Percentiles rank a stretch among this genome's conserved stretches.
These are phyloP conservation scores for Candida ponderosae DNA, from an alignment of 805 yeast genomes.

Conservation along the genomic window DNA sequence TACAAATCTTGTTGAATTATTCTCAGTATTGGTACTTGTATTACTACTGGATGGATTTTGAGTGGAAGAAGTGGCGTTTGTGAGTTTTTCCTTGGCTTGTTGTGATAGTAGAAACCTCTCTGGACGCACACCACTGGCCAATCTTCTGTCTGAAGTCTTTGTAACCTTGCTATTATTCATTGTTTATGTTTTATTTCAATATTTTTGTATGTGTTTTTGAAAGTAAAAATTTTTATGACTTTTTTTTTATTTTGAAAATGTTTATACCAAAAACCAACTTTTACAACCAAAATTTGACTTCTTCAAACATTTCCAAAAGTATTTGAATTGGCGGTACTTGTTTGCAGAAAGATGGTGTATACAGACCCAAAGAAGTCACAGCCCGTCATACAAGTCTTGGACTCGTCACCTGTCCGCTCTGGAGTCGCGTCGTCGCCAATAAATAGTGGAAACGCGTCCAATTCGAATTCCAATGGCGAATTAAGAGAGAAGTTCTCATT, in stretches of 20 bases:
- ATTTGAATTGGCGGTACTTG: conserved; percentile 9
- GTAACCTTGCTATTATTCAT: neutral
- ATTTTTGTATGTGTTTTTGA: too few relatives aligned
- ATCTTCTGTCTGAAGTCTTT: conserved; percentile 45
- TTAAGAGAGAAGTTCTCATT: conserved; percentile 37
- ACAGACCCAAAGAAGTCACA: neutral
- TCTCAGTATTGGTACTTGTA: conserved; percentile 1
- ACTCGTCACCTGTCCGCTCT: conserved; percentile 33
- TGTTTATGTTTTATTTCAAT: neutral
- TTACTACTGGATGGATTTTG: neutral
- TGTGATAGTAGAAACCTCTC: conserved; percentile 33
- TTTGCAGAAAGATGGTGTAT: conserved; percentile 7
- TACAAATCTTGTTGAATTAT: conserved; percentile 35
- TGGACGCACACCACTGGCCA: conserved; percentile 40
- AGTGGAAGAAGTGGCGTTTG: conserved; percentile 8
- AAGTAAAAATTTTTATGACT: too few relatives aligned
- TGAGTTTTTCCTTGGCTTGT: conserved; percentile 14
- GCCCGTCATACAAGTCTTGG: conserved; percentile 39
- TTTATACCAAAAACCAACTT: too few relatives aligned
- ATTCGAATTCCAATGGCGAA: conserved; percentile 5
- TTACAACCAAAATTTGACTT: too few relatives aligned
- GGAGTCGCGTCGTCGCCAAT: conserved; percentile 13
- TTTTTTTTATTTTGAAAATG: too few relatives aligned
- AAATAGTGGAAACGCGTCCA: conserved; percentile 2
- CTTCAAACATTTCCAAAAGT: too few relatives aligned